Conservation (phyloP, 2,329 filamentous ascomycete species). For the Juglanconis oblonga region DNA sequence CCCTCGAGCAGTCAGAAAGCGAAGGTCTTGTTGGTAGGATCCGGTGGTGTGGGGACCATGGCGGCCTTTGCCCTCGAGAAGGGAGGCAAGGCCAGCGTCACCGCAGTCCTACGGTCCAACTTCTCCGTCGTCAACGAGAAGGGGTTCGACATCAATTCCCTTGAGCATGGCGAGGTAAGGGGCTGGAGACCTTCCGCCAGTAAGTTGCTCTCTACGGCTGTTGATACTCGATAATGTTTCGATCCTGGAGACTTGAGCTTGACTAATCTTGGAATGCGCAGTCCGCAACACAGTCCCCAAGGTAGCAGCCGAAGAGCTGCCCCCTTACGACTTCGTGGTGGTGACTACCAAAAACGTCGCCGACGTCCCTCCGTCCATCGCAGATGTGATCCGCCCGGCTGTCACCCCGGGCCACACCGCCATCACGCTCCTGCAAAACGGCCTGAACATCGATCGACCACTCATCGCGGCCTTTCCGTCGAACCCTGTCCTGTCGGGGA, state of each 20-base stretch:
- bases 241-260: too few species aligned
- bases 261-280: constrained; percentile 18
- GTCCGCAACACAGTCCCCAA: constrained; percentile 48
- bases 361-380: constrained; percentile 46
- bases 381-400: constrained; percentile 48
- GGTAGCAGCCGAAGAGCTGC: constrained; percentile 29
- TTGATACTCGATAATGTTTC: neutral
- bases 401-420: constrained; percentile 48
- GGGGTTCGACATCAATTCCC: constrained; percentile 54
- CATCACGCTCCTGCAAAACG: constrained; percentile 60
- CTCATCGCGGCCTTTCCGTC: constrained; percentile 46
- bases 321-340: constrained; percentile 53
- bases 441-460: constrained; percentile 60
- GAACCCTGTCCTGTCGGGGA: constrained; percentile 51
- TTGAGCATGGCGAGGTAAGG: constrained; percentile 50
- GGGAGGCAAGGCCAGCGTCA: constrained; percentile 49
- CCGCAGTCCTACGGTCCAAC: constrained; percentile 55
- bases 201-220: constrained; percentile 21
- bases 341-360: constrained; percentile 58
- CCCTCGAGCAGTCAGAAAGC: constrained; percentile 15
- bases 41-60: constrained; percentile 55
- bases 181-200: constrained; percentile 46
- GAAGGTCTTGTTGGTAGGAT: constrained; percentile 50
- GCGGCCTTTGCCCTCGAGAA: constrained; percentile 52
- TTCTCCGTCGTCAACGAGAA: constrained; percentile 42